Evolutionary conservation across 2,329 filamentous ascomycete species (phyloP).

Genomic region (Tolypocladium cylindrosporum): DNA sequence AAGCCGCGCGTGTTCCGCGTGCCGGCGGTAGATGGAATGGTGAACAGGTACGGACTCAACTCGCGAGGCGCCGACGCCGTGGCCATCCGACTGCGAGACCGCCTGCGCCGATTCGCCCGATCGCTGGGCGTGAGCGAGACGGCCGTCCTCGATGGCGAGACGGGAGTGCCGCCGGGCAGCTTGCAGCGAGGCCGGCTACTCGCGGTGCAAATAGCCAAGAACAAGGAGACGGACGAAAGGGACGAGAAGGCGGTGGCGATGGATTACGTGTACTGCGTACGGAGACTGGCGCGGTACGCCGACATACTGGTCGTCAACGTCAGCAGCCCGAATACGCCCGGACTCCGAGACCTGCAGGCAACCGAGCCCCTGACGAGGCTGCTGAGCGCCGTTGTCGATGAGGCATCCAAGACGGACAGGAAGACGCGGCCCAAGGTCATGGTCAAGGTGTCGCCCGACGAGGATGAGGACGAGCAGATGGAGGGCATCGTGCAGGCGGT

Average conservation of each 20-base stretch:
- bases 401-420: conserved; percentile 59
- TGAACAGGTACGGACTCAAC: conserved; percentile 95
- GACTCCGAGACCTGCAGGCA: conserved; percentile 77
- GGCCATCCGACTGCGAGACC: conserved; percentile 65
- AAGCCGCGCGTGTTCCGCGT: conserved; percentile 83
- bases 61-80: conserved; percentile 82
- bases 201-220: conserved; percentile 92
- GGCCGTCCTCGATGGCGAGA: conserved; percentile 66
- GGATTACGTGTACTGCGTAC: conserved; percentile 83
- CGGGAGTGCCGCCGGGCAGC: conserved; percentile 73
- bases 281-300: conserved; percentile 73
- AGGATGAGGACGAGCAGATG: conserved; percentile 77
- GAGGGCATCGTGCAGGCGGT: conserved; percentile 82
- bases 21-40: conserved; percentile 71
- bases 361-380: conserved; percentile 74
- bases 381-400: conserved; percentile 70
- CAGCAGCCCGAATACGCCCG: conserved; percentile 91
- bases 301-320: conserved; percentile 98
- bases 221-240: conserved; percentile 78
- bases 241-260: conserved; percentile 74
- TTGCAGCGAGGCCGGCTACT: conserved; percentile 66
- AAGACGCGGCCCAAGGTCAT: conserved; percentile 64
- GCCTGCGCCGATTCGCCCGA: conserved; percentile 69
- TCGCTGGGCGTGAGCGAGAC: conserved; percentile 59
- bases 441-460: conserved; percentile 97